Evolutionary conservation across 441 rosid species (phyloP).

Genomic region (Bruguiera hainesii): DNA sequence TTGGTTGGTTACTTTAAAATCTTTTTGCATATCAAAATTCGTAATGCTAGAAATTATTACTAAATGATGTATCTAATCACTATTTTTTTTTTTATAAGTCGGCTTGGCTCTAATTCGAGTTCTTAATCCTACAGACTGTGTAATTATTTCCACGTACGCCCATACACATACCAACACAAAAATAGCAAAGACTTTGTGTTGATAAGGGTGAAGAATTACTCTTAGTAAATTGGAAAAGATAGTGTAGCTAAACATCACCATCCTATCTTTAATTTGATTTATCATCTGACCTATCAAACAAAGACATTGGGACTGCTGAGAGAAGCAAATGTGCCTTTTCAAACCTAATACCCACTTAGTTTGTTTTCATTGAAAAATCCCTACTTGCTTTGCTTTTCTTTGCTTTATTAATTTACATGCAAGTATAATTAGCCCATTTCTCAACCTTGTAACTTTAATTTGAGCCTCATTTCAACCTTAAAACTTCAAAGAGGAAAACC

Average conservation of each 20-base stretch:
- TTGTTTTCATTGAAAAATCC: constrained; percentile 23
- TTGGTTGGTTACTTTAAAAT: too few species aligned
- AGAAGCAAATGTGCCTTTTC: constrained; percentile 13
- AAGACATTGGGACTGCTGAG: constrained; percentile 7
- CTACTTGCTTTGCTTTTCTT: constrained; percentile 20
- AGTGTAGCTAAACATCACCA: background rate
- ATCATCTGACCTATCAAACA: background rate
- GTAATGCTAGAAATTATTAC: too few species aligned
- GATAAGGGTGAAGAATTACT: too few species aligned
- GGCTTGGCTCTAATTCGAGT: too few species aligned
- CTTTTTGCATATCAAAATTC: too few species aligned
- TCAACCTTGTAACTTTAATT: background rate
- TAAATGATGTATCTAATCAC: too few species aligned
- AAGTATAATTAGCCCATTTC: background rate
- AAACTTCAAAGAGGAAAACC: background rate
- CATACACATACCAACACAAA: too few species aligned
- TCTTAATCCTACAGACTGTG: too few species aligned
- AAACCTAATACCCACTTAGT: constrained; percentile 34
- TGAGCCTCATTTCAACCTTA: background rate
- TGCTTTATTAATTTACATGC: too few species aligned
- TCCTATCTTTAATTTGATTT: constrained; percentile 17
- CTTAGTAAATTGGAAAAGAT: constrained; percentile 11
- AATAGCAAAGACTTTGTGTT: too few species aligned
- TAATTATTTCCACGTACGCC: too few species aligned
- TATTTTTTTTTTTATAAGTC: too few species aligned